Base-by-base conservation (phyloP, 345 rosid species). In the Sisymbrium irio region DNA sequence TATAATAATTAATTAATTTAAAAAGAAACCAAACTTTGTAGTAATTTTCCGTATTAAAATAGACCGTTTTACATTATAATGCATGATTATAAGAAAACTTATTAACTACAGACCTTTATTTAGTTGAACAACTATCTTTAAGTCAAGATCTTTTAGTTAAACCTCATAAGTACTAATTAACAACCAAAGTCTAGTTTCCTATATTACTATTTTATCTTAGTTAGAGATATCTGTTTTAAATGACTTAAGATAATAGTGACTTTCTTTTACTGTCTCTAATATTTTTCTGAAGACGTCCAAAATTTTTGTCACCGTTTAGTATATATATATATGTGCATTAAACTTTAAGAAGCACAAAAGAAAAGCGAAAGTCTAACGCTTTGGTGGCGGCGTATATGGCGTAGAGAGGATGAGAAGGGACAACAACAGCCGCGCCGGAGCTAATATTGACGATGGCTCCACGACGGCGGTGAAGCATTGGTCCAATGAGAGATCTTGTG, bases 361-460 rank as follows among this genome's bases (percentile, higher is more conserved):
- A 69, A 51, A 44, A 45, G 51, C 13, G 50, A 69, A 49, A 71
- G 53, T 56, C 51, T 82, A 83, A 95, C 99, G 91, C 90, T 88
- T 95, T 95, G n/a, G 99, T 87, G 20, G 99, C 97, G 25, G 91
- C 97, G 65, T 95, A 95, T 47, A 92, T 73, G 28, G 99, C 75
- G 75, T 64, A 92, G 69, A 92, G 97, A 79, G 98, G 98, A 85
- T 92, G 96, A 4, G 97, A 89, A 75, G 99, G 97, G n/a, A 92
- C 88, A 35, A 88, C 96, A 72, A 78, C 75, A 59, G 86, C 78
- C 7, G 97, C 93, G 2, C 93, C 99, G 2, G 99, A 92, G 11
- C 99, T 90, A 32, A 92, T 78, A 62, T 89, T 92, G 17, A 95
- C 85, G 28, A 95, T 78, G 22, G 97, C 96, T 30, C 97, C 99